Conservation (phyloP, 352 stramenopile genomes). For the Globisporangium polare region DNA sequence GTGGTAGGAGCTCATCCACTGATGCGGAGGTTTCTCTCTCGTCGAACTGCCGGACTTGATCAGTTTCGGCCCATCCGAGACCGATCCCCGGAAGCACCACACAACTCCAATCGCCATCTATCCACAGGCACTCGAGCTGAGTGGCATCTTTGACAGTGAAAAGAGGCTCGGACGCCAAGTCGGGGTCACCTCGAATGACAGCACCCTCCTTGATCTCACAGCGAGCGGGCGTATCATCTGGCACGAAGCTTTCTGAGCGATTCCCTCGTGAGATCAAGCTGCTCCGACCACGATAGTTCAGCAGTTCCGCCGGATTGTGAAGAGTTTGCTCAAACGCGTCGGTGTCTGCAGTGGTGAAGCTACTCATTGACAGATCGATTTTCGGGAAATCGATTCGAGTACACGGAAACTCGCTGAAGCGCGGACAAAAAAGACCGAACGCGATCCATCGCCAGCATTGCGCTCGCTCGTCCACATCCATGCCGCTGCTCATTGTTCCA, state of each 20-base stretch:
- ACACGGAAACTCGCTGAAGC: too few relatives aligned
- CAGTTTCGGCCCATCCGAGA: not conserved
- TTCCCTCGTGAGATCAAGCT: too few relatives aligned
- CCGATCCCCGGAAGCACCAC: not conserved
- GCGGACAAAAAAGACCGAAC: not conserved
- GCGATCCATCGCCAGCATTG: slow-evolving; percentile 2
- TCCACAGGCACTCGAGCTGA: not conserved
- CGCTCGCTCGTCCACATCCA: not conserved
- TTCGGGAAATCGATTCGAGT: too few relatives aligned
- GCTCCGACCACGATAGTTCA: too few relatives aligned
- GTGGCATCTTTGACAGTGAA: not conserved
- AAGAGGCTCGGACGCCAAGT: not conserved
- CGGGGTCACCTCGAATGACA: not conserved
- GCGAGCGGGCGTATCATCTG: too few relatives aligned
- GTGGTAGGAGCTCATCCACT: too few relatives aligned
- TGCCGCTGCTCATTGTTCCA: not conserved
- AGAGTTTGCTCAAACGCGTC: not conserved
- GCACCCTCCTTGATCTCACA: not conserved
- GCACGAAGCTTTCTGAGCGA: too few relatives aligned
- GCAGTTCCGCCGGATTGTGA: not conserved
- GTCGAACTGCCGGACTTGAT: not conserved
- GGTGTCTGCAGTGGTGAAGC: not conserved
- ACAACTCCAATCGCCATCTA: not conserved
- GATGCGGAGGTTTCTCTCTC: too few relatives aligned
- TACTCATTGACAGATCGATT: not conserved